These are phyloP conservation scores for Neocatenulostroma microsporum DNA, from an alignment of 2,329 filamentous ascomycete species.

Conservation along the genomic window DNA sequence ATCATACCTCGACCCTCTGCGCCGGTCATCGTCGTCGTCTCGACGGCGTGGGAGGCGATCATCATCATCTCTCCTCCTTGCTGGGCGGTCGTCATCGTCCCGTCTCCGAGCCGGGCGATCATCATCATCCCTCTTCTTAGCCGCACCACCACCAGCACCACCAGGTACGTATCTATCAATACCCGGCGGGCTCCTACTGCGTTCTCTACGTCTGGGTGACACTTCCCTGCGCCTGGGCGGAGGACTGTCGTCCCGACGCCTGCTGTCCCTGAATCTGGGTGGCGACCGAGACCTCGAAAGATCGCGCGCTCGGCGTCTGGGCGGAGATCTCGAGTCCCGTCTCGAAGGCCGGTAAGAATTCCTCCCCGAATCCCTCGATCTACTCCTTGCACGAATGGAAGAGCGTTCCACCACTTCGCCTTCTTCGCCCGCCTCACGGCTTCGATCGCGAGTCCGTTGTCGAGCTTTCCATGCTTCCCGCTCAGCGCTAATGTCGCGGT, in stretches of 20 bases:
- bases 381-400: conserved; percentile 9
- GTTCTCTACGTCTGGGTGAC: conserved; percentile 16
- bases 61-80: conserved; percentile 20
- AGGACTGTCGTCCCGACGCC: conserved; percentile 6
- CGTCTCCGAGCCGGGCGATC: conserved; percentile 12
- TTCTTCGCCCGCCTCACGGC: conserved; percentile 22
- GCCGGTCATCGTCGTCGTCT: conserved; percentile 21
- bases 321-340: conserved; percentile 20
- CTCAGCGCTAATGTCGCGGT: conserved; percentile 26
- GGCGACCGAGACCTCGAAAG: conserved; percentile 16
- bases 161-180: conserved; percentile 36
- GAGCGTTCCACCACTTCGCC: conserved; percentile 25
- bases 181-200: conserved; percentile 24
- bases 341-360: conserved; percentile 13
- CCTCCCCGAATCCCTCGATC: conserved; percentile 10
- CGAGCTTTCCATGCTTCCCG: conserved; percentile 27
- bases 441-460: conserved; percentile 17
- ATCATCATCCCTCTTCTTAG: conserved; percentile 10
- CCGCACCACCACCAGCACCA: conserved; percentile 14
- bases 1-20: conserved; percentile 14
- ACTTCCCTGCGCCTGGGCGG: conserved; percentile 12
- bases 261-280: conserved; percentile 10
- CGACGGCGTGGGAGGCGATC: conserved; percentile 10
- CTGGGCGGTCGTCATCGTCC: conserved; percentile 23
- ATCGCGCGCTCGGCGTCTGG: conserved; percentile 13